Percentiles rank a stretch among this genome's conserved stretches.
phyloP scores from a whole-genome alignment of 164 flowering plant genomes.

The Chimonanthus salicifolius region DNA sequence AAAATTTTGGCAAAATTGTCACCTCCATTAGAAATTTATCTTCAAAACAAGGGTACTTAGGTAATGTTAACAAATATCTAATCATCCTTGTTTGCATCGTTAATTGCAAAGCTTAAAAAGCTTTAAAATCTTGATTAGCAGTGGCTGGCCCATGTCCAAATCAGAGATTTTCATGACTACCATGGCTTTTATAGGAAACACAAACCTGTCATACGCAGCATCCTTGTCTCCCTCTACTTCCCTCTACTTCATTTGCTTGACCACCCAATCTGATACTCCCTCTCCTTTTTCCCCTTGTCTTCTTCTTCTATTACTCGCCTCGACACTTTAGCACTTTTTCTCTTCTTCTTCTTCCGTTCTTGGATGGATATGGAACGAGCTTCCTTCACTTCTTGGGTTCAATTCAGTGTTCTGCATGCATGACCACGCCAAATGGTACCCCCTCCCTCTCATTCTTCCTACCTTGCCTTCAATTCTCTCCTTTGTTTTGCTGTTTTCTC shows the following conservation, averaged over 20 bases:
- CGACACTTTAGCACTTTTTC: not conserved
- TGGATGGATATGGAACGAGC: not conserved
- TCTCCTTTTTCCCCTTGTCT: conserved; percentile 11
- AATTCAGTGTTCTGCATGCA: not conserved
- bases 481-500: not conserved
- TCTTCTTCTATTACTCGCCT: not conserved
- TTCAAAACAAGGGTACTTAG: too few species aligned
- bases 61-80: too few species aligned
- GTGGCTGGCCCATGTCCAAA: too few species aligned
- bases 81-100: too few species aligned
- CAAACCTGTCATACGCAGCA: too few species aligned
- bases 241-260: not conserved
- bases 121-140: too few species aligned
- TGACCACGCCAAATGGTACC: not conserved
- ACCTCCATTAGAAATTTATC: too few species aligned
- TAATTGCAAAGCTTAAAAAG: too few species aligned
- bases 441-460: not conserved
- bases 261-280: not conserved
- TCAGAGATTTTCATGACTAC: too few species aligned
- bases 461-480: not conserved
- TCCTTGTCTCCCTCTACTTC: too few species aligned
- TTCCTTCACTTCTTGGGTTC: not conserved
- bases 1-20: too few species aligned
- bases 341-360: not conserved
- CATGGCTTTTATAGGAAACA: too few species aligned